A percentile compares a stretch with the other conserved stretches of the same genome.
Evolutionary conservation across 495 filamentous ascomycete species (phyloP).

Genomic region (Penicillium nucicola): DNA sequence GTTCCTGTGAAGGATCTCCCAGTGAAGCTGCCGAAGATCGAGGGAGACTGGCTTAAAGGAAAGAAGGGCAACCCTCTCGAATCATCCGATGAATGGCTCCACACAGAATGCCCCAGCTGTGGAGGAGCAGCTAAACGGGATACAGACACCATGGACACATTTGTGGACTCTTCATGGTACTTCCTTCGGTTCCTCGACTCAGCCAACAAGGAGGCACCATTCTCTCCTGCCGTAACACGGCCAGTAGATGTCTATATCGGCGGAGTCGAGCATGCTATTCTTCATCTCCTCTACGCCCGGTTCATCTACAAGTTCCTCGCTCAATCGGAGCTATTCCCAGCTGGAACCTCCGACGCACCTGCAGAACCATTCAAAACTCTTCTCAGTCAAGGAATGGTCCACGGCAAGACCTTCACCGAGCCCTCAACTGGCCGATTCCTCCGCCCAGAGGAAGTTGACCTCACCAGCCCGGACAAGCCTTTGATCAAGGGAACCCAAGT

Average conservation of each 20-base stretch:
- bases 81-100: conserved; percentile 66
- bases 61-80: conserved; percentile 77
- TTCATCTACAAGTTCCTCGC: conserved; percentile 87
- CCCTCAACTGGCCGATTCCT: conserved; percentile 73
- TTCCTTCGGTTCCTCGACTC: conserved; percentile 76
- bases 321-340: conserved; percentile 52
- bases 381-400: conserved; percentile 89
- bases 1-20: conserved; percentile 75
- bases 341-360: conserved; percentile 21
- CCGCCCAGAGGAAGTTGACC: conserved; percentile 71
- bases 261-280: conserved; percentile 84
- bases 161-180: conserved; percentile 93
- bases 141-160: conserved; percentile 95
- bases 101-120: conserved; percentile 74
- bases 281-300: conserved; percentile 87
- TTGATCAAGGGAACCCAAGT: conserved; percentile 57
- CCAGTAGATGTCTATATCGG: conserved; percentile 87
- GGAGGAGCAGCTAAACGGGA: conserved; percentile 68
- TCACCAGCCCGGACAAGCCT: conserved; percentile 53
- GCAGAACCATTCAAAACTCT: conserved; percentile 77
- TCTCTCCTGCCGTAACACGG: conserved; percentile 55
- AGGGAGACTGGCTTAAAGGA: conserved; percentile 62
- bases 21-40: conserved; percentile 68
- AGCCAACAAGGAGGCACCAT: conserved; percentile 56
- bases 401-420: conserved; percentile 78